A percentile compares a stretch with the other conserved stretches of the same genome.
phyloP scores from a whole-genome alignment of 2,329 filamentous ascomycete species.

The Fusarium clavum region DNA sequence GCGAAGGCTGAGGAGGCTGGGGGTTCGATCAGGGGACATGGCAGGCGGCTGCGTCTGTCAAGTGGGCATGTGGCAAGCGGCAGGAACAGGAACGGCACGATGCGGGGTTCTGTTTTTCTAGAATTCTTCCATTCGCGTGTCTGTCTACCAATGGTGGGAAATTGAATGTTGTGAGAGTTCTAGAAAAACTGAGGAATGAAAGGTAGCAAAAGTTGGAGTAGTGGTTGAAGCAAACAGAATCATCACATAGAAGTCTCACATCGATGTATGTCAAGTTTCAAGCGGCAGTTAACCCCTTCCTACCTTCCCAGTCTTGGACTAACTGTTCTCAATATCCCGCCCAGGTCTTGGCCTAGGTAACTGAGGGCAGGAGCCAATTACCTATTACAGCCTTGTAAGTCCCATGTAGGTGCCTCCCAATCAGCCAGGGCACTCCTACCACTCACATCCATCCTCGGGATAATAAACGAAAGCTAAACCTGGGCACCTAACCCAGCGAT shows the following conservation, averaged over 20 bases:
- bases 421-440: background rate
- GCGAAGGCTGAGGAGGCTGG: slow-evolving; percentile 7
- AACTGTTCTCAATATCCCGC: background rate
- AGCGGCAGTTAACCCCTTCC: background rate
- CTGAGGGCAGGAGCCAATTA: background rate
- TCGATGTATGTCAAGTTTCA: background rate
- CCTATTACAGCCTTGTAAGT: background rate
- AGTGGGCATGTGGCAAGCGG: slow-evolving; percentile 28
- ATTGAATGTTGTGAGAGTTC: background rate
- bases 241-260: background rate
- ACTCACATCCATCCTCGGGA: background rate
- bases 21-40: slow-evolving; percentile 14
- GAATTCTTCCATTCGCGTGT: slow-evolving; percentile 41
- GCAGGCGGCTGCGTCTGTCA: slow-evolving; percentile 23
- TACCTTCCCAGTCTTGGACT: background rate
- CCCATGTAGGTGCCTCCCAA: background rate
- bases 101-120: slow-evolving; percentile 46
- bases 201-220: background rate
- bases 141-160: slow-evolving; percentile 28
- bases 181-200: background rate
- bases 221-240: background rate
- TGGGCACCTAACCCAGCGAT: background rate
- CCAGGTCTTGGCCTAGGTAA: background rate
- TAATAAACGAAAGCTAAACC: background rate
- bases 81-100: slow-evolving; percentile 39